A percentile compares a stretch with the other conserved stretches of the same genome.
These are phyloP conservation scores for Cetradonia linearis DNA, from an alignment of 495 filamentous ascomycete genomes.

Conservation along the genomic window DNA sequence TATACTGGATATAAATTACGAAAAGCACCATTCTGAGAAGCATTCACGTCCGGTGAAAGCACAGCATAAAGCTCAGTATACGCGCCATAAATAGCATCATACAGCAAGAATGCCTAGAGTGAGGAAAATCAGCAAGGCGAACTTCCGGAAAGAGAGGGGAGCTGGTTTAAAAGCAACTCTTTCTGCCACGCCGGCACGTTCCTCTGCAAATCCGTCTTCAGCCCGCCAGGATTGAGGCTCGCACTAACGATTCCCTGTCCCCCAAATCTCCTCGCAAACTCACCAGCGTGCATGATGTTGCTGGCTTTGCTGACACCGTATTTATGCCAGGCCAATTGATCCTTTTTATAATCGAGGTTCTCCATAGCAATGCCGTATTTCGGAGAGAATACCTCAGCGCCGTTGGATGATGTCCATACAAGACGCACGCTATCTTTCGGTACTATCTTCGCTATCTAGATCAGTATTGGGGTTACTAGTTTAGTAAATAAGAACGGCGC, in stretches of 20 bases:
- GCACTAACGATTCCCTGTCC: not conserved
- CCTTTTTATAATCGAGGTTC: not conserved
- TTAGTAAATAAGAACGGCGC: not conserved
- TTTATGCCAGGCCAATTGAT: not conserved
- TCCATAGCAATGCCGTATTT: not conserved
- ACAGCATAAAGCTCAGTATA: not conserved
- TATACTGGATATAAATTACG: not conserved
- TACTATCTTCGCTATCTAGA: not conserved
- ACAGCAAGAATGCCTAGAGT: not conserved
- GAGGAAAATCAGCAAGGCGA: no score
- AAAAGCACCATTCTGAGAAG: conserved; percentile 2
- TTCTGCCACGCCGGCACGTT: not conserved
- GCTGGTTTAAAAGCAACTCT: not conserved
- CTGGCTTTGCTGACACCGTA: conserved; percentile 1
- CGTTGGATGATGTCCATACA: not conserved
- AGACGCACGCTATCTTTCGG: not conserved
- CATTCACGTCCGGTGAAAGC: not conserved
- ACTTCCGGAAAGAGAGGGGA: not conserved
- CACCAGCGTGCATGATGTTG: not conserved
- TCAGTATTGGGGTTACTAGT: not conserved
- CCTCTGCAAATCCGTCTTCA: conserved; percentile 19
- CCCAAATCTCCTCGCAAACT: not conserved
- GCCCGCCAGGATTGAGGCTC: conserved; percentile 20
- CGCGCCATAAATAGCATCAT: conserved; percentile 1
- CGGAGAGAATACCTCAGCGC: not conserved